Evolutionary conservation across 208 protist genomes (phyloP).

Genomic region (Angomonas ambiguus): DNA sequence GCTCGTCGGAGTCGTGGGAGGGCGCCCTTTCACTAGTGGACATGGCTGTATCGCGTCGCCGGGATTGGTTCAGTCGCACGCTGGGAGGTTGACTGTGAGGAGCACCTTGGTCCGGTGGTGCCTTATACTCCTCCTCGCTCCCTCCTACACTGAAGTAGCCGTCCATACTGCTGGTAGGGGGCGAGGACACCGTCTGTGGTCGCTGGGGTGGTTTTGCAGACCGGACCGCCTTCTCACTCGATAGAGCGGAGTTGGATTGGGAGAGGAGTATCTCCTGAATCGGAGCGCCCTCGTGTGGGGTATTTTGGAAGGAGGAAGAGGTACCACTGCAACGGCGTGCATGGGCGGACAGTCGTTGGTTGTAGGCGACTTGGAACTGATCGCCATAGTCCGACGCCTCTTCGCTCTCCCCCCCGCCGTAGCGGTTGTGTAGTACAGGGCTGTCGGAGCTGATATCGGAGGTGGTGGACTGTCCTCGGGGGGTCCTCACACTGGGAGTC

Average conservation of each 20-base stretch:
- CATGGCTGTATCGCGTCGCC: not conserved
- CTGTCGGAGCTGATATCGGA: not conserved
- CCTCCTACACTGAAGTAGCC: not conserved
- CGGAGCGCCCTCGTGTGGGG: too few relatives aligned
- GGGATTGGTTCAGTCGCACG: not conserved
- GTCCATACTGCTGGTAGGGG: not conserved
- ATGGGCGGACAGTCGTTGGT: too few relatives aligned
- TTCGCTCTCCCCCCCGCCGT: not conserved
- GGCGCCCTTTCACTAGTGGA: slow-evolving; percentile 5
- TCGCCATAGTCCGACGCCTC: not conserved
- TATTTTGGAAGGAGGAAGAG: too few relatives aligned
- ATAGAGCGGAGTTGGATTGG: not conserved
- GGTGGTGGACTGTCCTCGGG: not conserved
- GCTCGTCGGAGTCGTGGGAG: not conserved
- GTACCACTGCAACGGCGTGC: too few relatives aligned
- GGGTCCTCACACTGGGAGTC: not conserved
- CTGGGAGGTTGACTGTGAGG: not conserved
- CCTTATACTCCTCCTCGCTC: too few relatives aligned
- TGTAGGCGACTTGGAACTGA: not conserved
- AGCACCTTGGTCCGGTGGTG: not conserved
- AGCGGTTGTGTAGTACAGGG: not conserved
- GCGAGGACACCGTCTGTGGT: too few relatives aligned
- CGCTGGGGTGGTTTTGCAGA: too few relatives aligned
- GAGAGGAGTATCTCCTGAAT: not conserved
- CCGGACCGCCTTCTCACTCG: not conserved